Evolutionary conservation across 495 filamentous ascomycete genomes (phyloP), one percentile per base, ranked within the genome.

Genomic region (Chaetomium cochliodes): DNA sequence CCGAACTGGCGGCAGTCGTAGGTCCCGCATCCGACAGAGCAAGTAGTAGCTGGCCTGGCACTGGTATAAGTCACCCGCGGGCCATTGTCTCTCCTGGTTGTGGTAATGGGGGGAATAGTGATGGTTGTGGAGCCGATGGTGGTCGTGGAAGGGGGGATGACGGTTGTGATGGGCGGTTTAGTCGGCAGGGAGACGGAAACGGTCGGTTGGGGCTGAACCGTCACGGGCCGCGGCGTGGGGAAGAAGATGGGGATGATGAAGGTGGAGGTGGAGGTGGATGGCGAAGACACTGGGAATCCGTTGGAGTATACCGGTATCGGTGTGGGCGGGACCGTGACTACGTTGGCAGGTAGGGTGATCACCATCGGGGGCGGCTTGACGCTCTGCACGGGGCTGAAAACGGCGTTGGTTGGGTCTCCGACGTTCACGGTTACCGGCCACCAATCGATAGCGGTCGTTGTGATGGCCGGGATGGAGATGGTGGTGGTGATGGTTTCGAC

Each of bases 401-500:
- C 23, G 23, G 22, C 49, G 7, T 2, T 52, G 22, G 49, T 25
- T 22, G 49, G 49, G 49, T 52, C 49, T 9, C 49, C 49, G 11
- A 28, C 22, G 22, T 25, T 25, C 22, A 52, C 23, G 2, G 49
- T 52, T 22, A 52, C 49, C 22, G 49, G 49, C 49, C 49, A 52
- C 22, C 20, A 52, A 7, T 25, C 22, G 15, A 52, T 52, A 2
- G 49, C 20, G 1, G 22, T 52, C 7, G 23, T 52, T 20, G 49
- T 52, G 49, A 52, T 25, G 49, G 49, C 22, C 20, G 49, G 49
- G 49, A 52, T 52, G 49, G 22, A 25, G 49, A 52, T 52, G 51
- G 51, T 54, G 25, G 26, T 54, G 25, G 51, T 54, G 25, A 54
- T 25, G 22, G 26, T 54, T 16, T 18, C 9, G 22, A 54, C 15